Evolutionary conservation across 2,329 filamentous ascomycete species (phyloP).

Genomic region (Apiospora marii): DNA sequence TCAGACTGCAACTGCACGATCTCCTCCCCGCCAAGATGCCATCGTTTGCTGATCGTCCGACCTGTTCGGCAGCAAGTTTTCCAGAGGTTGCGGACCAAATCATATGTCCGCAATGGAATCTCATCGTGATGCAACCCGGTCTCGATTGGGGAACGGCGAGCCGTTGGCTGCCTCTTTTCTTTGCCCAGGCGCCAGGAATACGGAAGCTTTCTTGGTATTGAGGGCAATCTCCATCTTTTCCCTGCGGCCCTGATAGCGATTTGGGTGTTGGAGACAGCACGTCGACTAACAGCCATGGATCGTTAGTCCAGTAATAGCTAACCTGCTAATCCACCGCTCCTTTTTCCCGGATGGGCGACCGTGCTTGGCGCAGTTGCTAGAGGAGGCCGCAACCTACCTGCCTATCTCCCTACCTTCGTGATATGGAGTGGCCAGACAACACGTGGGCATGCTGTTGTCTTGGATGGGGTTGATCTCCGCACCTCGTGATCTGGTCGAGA

Average conservation of each 20-base stretch:
- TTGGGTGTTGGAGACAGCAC: not conserved
- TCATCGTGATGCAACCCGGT: not conserved
- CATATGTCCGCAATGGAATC: not conserved
- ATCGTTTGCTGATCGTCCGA: not conserved
- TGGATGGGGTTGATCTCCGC: not conserved
- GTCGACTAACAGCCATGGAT: not conserved
- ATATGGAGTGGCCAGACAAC: not conserved
- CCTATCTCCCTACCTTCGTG: not conserved
- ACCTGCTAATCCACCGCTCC: not conserved
- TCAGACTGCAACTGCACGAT: not conserved
- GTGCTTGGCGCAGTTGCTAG: not conserved
- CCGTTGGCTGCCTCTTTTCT: constrained; percentile 7
- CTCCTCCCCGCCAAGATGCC: not conserved
- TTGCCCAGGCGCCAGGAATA: constrained; percentile 13
- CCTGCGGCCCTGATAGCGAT: not conserved
- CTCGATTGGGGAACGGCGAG: not conserved
- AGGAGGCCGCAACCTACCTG: not conserved
- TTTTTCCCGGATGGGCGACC: not conserved
- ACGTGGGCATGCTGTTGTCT: constrained; percentile 6
- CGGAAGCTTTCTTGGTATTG: not conserved
- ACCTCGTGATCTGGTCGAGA: not conserved
- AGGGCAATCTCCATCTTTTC: not conserved
- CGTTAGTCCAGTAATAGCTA: not conserved
- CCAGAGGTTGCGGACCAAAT: not conserved
- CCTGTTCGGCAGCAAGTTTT: not conserved